Conservation (phyloP, 352 stramenopile species). For the Phytophthora tentaculata region DNA sequence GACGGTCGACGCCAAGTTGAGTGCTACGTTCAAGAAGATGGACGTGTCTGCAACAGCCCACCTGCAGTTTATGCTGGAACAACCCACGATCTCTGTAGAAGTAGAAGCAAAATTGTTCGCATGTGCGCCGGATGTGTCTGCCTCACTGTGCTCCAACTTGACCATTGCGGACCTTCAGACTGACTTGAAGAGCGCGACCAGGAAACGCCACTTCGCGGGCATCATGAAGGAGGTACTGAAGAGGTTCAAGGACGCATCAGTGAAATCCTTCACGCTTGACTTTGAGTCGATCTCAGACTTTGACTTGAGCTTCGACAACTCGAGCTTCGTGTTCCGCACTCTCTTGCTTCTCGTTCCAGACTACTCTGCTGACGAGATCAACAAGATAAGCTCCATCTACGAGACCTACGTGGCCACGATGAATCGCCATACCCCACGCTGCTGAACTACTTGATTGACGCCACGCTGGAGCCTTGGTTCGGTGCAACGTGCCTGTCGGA, state of each 20-base stretch:
- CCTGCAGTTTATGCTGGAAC: conserved; percentile 24
- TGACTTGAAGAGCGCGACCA: conserved; percentile 22
- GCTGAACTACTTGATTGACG: conserved; percentile 51
- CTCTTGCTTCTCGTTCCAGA: conserved; percentile 43
- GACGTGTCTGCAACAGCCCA: conserved; percentile 26
- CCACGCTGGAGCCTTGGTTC: conserved; percentile 44
- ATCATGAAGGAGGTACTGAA: conserved; percentile 44
- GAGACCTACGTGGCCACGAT: conserved; percentile 36
- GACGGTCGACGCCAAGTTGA: conserved; percentile 37
- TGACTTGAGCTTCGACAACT: conserved; percentile 48
- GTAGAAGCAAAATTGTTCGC: conserved; percentile 39
- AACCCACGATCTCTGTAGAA: conserved; percentile 30
- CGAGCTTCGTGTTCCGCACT: conserved; percentile 34
- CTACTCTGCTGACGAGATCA: conserved; percentile 54
- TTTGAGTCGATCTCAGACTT: conserved; percentile 53
- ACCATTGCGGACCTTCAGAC: conserved; percentile 39
- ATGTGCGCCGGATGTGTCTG: conserved; percentile 23
- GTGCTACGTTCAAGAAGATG: conserved; percentile 39
- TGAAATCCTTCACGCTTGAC: conserved; percentile 38
- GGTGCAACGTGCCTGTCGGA: conserved; percentile 46
- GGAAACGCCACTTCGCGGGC: conserved; percentile 29
- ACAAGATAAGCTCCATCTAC: conserved; percentile 62
- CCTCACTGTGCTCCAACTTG: conserved; percentile 52
- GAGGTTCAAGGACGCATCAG: conserved; percentile 35
- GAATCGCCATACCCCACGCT: conserved; percentile 41